phyloP scores from a whole-genome alignment of 2,329 filamentous ascomycete genomes.

The Corynespora cassiicola region DNA sequence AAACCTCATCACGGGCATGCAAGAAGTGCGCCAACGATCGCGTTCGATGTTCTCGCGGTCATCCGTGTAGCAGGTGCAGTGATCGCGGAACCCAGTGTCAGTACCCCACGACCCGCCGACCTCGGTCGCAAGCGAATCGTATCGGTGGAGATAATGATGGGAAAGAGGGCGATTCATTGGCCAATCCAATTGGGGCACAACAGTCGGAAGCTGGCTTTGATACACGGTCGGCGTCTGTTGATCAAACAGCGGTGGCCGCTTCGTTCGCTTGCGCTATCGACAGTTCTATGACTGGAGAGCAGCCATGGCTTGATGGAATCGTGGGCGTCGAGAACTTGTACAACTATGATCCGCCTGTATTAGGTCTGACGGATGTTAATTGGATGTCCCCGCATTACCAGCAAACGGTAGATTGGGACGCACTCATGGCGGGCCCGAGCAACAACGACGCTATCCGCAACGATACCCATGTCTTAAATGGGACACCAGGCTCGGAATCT shows the following conservation, averaged over 20 bases:
- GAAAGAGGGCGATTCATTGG: background rate
- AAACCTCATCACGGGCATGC: constrained; percentile 25
- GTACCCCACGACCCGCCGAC: constrained; percentile 20
- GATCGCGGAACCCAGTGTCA: constrained; percentile 23
- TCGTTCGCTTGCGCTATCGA: background rate
- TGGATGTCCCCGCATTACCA: constrained; percentile 15
- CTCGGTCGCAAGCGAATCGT: background rate
- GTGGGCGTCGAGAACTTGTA: constrained; percentile 7
- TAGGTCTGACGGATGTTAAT: constrained; percentile 12
- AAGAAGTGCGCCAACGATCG: constrained; percentile 31
- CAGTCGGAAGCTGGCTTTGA: background rate
- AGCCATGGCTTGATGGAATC: too few species aligned
- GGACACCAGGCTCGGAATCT: too few species aligned
- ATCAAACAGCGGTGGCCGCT: background rate
- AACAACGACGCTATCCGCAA: background rate
- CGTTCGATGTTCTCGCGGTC: constrained; percentile 34
- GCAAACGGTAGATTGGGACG: constrained; percentile 11
- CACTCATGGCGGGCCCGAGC: constrained; percentile 3
- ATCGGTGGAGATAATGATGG: background rate
- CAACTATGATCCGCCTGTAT: constrained; percentile 8
- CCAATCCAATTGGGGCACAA: background rate
- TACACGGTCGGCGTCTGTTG: background rate
- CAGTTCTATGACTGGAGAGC: too few species aligned
- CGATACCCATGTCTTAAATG: too few species aligned
- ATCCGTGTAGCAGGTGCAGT: constrained; percentile 29